Evolutionary conservation across 2,329 filamentous ascomycete species (phyloP).

Genomic region (Colletotrichum sp.): DNA sequence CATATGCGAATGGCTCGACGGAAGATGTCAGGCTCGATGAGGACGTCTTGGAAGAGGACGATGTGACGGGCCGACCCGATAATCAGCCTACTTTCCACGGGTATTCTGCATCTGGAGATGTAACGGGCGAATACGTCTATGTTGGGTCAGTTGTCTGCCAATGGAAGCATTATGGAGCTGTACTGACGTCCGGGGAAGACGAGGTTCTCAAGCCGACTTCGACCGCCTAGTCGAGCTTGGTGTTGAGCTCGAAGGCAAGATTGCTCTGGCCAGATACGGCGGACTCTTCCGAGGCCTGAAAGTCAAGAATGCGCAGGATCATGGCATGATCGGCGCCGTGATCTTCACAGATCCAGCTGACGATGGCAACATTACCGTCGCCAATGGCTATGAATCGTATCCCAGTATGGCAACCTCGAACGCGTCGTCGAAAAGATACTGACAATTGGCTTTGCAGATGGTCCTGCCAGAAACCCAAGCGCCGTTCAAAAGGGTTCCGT

Average conservation of each 20-base stretch:
- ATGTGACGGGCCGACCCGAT: conserved; percentile 71
- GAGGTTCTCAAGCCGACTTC: conserved; percentile 76
- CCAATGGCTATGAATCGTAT: conserved; percentile 75
- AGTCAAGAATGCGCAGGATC: conserved; percentile 80
- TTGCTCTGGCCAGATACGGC: conserved; percentile 80
- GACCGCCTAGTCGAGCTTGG: conserved; percentile 73
- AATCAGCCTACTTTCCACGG: conserved; percentile 82
- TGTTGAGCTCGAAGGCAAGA: conserved; percentile 75
- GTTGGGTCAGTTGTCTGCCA: conserved; percentile 58
- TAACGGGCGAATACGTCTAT: conserved; percentile 77
- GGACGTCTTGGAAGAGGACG: conserved; percentile 74
- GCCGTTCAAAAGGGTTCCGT: conserved; percentile 81
- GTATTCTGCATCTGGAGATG: conserved; percentile 80
- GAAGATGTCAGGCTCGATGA: conserved; percentile 74
- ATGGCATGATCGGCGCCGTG: conserved; percentile 75
- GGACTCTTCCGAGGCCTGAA: conserved; percentile 81
- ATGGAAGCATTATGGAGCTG: accelerated
- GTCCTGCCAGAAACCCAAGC: conserved; percentile 78
- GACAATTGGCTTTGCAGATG: conserved; percentile 36
- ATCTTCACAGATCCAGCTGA: conserved; percentile 79
- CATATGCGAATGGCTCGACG: conserved; percentile 46
- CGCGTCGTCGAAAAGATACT: conserved; percentile 26
- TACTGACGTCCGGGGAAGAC: conserved; percentile 21
- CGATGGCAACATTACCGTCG: conserved; percentile 75
- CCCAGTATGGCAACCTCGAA: conserved; percentile 45